A percentile compares a stretch with the other conserved stretches of the same genome.
Evolutionary conservation across 805 yeast genomes (phyloP).

Genomic region (Yamadazyma philogaea): DNA sequence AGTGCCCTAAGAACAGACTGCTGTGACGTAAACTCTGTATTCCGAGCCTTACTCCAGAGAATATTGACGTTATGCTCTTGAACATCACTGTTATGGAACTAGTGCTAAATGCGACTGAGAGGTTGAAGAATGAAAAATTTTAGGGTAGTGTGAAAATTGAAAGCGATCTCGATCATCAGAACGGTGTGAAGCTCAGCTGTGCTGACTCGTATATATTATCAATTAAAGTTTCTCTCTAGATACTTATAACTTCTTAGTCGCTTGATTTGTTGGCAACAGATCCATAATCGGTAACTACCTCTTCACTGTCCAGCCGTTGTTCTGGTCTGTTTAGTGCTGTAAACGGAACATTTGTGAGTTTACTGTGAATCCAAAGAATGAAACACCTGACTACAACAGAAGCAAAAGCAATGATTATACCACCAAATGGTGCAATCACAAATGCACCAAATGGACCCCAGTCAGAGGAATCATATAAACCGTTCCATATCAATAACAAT

Average conservation of each 20-base stretch:
- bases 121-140: conserved; percentile 1
- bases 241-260: neutral
- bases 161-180: no score
- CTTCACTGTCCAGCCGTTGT: conserved; percentile 8
- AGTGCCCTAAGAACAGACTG: conserved; percentile 41
- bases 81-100: neutral
- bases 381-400: conserved; percentile 50
- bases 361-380: conserved; percentile 28
- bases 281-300: conserved; percentile 3
- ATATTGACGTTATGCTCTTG: conserved; percentile 2
- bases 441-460: conserved; percentile 97
- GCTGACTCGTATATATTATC: neutral
- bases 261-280: conserved; percentile 2
- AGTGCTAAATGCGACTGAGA: neutral
- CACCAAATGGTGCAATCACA: conserved; percentile 85
- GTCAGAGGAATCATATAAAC: conserved; percentile 70
- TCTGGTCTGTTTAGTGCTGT: conserved; percentile 44
- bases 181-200: no score
- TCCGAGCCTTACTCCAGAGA: neutral
- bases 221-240: no score
- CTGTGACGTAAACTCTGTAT: conserved; percentile 5
- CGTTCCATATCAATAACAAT: conserved; percentile 71
- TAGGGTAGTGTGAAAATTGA: neutral
- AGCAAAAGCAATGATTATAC: conserved; percentile 54
- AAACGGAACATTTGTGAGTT: conserved; percentile 36